These are phyloP conservation scores for Candida quercuum DNA, from an alignment of 805 yeast species.

Conservation along the genomic window DNA sequence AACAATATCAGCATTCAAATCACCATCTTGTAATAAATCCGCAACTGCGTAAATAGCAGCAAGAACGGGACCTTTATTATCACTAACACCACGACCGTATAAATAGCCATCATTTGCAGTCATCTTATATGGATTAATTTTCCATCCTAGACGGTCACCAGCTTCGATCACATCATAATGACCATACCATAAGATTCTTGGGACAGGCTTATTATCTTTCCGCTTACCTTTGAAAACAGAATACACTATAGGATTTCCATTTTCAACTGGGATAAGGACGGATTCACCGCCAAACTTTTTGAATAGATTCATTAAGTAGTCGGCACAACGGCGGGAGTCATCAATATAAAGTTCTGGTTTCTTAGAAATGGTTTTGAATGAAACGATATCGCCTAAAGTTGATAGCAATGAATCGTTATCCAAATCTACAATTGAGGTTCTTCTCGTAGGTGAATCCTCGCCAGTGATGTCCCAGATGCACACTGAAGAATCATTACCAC, in stretches of 20 bases:
- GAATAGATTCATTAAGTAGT: constrained; percentile 57
- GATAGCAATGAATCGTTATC: constrained; percentile 60
- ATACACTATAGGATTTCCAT: constrained; percentile 83
- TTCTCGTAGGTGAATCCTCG: constrained; percentile 8
- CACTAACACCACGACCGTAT: constrained; percentile 90
- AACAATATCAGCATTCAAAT: constrained; percentile 65
- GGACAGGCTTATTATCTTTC: constrained; percentile 11
- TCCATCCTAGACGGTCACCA: constrained; percentile 57
- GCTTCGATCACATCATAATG: constrained; percentile 95
- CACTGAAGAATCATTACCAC: constrained; percentile 65
- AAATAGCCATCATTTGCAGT: constrained; percentile 78
- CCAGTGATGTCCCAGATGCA: constrained; percentile 61
- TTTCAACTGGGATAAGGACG: constrained; percentile 61
- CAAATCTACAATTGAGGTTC: constrained; percentile 23
- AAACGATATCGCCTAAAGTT: constrained; percentile 54
- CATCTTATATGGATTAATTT: constrained; percentile 70
- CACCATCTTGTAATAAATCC: constrained; percentile 45
- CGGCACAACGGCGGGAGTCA: constrained; percentile 85
- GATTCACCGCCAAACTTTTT: constrained; percentile 68
- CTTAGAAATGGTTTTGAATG: constrained; percentile 75
- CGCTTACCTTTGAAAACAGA: constrained; percentile 57
- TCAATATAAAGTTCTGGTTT: constrained; percentile 61
- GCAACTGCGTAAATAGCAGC: constrained; percentile 88
- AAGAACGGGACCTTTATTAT: constrained; percentile 88
- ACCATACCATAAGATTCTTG: constrained; percentile 81